Percentiles rank a stretch among this genome's conserved stretches.
Conservation (phyloP, 2,329 filamentous ascomycete genomes). For the Drechslerella dactyloides region DNA sequence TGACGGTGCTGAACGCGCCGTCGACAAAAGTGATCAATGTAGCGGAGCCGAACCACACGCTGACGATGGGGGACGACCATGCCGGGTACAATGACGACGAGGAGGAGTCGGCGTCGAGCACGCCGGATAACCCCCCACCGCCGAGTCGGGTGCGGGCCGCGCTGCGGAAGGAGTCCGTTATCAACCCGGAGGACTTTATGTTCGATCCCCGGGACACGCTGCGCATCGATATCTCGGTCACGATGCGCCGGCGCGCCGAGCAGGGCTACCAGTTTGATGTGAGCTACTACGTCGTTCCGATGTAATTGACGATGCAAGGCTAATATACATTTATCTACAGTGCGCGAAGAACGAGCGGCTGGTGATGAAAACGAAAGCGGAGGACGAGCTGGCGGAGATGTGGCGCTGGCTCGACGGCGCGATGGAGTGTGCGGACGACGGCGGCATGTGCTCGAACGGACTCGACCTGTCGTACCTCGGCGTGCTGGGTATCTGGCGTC, state of each 20-base stretch:
- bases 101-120: slow-evolving; percentile 26
- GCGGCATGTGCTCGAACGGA: slow-evolving; percentile 72
- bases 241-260: slow-evolving; percentile 54
- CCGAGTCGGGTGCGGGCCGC: neutral
- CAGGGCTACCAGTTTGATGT: slow-evolving; percentile 54
- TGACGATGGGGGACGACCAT: slow-evolving; percentile 23
- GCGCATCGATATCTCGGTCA: slow-evolving; percentile 54
- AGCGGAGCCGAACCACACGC: slow-evolving; percentile 47
- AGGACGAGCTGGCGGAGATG: slow-evolving; percentile 71
- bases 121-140: slow-evolving; percentile 17
- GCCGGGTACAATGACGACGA: slow-evolving; percentile 44
- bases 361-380: slow-evolving; percentile 48
- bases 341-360: slow-evolving; percentile 45
- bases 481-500: slow-evolving; percentile 72
- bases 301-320: slow-evolving; percentile 31
- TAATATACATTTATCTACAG: slow-evolving; percentile 59
- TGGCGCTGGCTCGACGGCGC: slow-evolving; percentile 73
- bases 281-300: slow-evolving; percentile 19
- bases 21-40: slow-evolving; percentile 48
- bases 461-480: slow-evolving; percentile 79
- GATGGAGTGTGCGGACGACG: slow-evolving; percentile 68
- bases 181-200: slow-evolving; percentile 53
- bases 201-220: slow-evolving; percentile 53
- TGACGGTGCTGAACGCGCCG: slow-evolving; percentile 35
- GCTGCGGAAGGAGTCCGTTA: slow-evolving; percentile 27